These are phyloP conservation scores for Mentha longifolia DNA, from an alignment of 257 asterid species.

Conservation along the genomic window DNA sequence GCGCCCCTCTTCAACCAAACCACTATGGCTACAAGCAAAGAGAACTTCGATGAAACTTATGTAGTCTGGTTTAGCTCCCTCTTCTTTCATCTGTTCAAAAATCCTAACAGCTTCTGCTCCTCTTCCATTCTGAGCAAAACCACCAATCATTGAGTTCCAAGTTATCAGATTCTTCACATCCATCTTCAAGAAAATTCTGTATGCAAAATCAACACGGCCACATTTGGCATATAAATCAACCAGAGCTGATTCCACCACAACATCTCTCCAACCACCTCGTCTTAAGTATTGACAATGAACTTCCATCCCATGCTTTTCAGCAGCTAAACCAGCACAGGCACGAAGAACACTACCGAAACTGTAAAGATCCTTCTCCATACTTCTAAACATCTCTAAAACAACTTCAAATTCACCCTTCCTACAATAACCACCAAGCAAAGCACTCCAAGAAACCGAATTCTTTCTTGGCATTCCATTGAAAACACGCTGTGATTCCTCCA, in stretches of 20 bases:
- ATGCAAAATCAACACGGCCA: constrained; percentile 70
- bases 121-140: constrained; percentile 89
- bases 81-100: constrained; percentile 63
- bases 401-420: constrained; percentile 57
- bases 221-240: constrained; percentile 92
- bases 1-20: constrained; percentile 48
- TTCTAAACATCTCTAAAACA: constrained; percentile 45
- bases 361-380: constrained; percentile 31
- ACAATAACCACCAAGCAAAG: constrained; percentile 89
- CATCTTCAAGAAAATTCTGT: constrained; percentile 65
- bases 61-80: constrained; percentile 51
- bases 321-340: constrained; percentile 62
- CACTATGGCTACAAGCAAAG: constrained; percentile 90
- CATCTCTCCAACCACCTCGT: constrained; percentile 80
- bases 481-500: constrained; percentile 61
- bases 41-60: constrained; percentile 68
- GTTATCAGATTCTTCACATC: constrained; percentile 65
- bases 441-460: constrained; percentile 85
- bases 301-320: constrained; percentile 75
- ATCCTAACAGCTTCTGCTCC: constrained; percentile 67
- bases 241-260: constrained; percentile 89
- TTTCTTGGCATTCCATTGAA: constrained; percentile 67
- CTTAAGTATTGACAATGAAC: constrained; percentile 88
- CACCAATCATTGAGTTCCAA: constrained; percentile 94
- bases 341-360: constrained; percentile 32